Percentiles rank a stretch among this genome's conserved stretches.
These are phyloP conservation scores for Papilionanthe hybrid DNA, from an alignment of 116 monocot genomes.

Conservation along the genomic window DNA sequence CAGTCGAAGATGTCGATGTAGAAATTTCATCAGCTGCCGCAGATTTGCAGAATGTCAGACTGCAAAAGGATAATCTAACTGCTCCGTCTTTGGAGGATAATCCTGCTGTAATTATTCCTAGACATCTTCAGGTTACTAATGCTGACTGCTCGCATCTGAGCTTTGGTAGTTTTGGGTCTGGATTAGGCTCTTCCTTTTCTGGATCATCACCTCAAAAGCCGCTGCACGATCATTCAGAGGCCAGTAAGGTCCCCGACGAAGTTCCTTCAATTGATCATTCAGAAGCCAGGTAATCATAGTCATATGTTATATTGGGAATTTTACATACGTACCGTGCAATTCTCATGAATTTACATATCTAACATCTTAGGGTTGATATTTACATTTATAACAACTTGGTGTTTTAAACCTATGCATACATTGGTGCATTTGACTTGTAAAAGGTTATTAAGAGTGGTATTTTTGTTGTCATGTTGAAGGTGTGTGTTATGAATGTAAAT, in stretches of 20 bases:
- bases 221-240: slow-evolving; percentile 33
- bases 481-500: no score
- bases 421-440: no score
- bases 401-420: no score
- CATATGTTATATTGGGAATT: background rate
- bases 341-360: no score
- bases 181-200: slow-evolving; percentile 40
- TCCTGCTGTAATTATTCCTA: slow-evolving; percentile 89
- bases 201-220: slow-evolving; percentile 45
- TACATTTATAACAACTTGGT: no score
- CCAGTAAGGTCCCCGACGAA: slow-evolving; percentile 28
- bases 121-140: slow-evolving; percentile 79
- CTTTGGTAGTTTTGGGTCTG: slow-evolving; percentile 94
- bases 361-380: no score
- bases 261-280: slow-evolving; percentile 35
- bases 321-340: no score
- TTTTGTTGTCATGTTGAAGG: no score
- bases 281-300: slow-evolving; percentile 50
- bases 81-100: slow-evolving; percentile 37
- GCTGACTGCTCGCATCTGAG: slow-evolving; percentile 86
- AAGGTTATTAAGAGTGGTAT: no score
- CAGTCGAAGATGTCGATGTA: slow-evolving; percentile 41
- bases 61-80: slow-evolving; percentile 45
- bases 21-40: slow-evolving; percentile 47
- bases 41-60: slow-evolving; percentile 54